Base-by-base conservation (phyloP, 805 yeast genomes). In the Candida gorgasii region DNA sequence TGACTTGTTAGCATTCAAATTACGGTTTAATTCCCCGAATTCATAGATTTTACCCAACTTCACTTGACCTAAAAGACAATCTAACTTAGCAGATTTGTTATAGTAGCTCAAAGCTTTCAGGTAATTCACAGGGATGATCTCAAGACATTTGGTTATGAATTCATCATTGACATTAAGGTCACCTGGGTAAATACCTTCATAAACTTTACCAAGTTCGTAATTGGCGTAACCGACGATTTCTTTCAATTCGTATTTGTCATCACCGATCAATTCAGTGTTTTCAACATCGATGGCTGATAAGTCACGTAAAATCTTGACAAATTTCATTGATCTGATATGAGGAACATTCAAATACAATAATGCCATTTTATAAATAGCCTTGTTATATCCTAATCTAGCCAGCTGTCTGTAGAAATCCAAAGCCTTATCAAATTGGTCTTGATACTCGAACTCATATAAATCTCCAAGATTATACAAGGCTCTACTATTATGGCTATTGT, bases 171-270 rank as follows among this genome's bases (percentile, higher is more conserved):
- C 45, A 4, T 58, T 45, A 36, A 70, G 57, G 46, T 69, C 73
- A 4, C 73, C 73, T 5, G 76, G 75, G 48, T 70, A 71, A 9
- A 67, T 60, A 1, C 76, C 76, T 53, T 71, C 76, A 48, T 68
- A 67, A 29, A 71, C 59, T 41, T 61, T 61, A 3, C 73, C 76
- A 43, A 71, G 54, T 49, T 71, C 72, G 53, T 53, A 69, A 38
- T 62, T 61, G 1, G 75, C 71, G 49, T 59, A 54, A 0, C 73
- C 76, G 20, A 70, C 61, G 15, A 70, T 62, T 43, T 70, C 72
- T 32, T 61, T 63, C 36, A 70, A 57, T 51, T 70, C 75, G 31
- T 67, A 69, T 33, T 57, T 54, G 45, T 70, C 75, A 13, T 65
- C 70, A 7, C 60, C 70, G 16, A 55, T 57, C 39, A 67, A 57